These are phyloP conservation scores for Metarhizium guizhouense DNA, from an alignment of 2,329 filamentous ascomycete species.

Conservation along the genomic window DNA sequence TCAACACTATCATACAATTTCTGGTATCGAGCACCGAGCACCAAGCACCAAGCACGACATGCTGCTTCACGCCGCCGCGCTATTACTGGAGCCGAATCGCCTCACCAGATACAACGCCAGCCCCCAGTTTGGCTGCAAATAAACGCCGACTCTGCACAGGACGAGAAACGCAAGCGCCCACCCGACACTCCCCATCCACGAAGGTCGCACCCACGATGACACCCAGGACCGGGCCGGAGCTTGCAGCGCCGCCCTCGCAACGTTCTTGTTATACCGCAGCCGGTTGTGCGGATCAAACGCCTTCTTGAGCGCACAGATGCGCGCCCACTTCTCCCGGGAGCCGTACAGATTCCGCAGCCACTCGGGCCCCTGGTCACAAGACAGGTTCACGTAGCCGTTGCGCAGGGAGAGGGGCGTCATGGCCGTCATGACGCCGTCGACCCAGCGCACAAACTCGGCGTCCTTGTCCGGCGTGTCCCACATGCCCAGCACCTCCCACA, in stretches of 20 bases:
- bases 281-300: not conserved
- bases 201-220: too few species aligned
- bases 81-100: not conserved
- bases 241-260: not conserved
- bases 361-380: not conserved
- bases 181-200: not conserved
- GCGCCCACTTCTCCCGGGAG: not conserved
- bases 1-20: too few species aligned
- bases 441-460: not conserved
- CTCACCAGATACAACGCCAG: not conserved
- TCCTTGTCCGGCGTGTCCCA: not conserved
- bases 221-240: not conserved
- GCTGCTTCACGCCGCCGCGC: too few species aligned
- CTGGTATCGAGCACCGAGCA: too few species aligned
- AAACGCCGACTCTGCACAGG: not conserved
- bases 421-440: not conserved
- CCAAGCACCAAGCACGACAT: too few species aligned
- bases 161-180: not conserved
- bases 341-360: conserved; percentile 3
- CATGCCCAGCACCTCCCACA: not conserved
- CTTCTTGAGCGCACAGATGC: conserved; percentile 1
- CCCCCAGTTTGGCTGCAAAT: not conserved
- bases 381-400: not conserved
- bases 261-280: not conserved
- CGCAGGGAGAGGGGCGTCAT: not conserved